phyloP scores from a whole-genome alignment of 371 early-diverging fungal genomes.

The Sporodiniella umbellata region DNA sequence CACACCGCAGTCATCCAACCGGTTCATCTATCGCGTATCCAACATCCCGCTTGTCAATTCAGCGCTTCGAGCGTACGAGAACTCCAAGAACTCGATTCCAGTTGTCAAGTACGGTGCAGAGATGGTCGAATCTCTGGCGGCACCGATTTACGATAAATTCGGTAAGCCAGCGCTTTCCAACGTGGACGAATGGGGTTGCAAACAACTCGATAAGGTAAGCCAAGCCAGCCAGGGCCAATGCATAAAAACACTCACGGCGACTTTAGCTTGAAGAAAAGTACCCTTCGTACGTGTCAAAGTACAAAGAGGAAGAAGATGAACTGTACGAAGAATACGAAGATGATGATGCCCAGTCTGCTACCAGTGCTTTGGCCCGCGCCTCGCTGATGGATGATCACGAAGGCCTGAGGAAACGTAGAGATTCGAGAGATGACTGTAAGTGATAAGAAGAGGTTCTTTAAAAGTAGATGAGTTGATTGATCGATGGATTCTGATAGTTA shows the following conservation, averaged over 20 bases:
- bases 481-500: too few species aligned
- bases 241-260: too few species aligned
- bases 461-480: too few species aligned
- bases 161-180: slow-evolving; percentile 23
- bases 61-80: slow-evolving; percentile 73
- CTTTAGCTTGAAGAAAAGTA: slow-evolving; percentile 25
- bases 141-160: slow-evolving; percentile 38
- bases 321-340: slow-evolving; percentile 30
- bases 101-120: slow-evolving; percentile 64
- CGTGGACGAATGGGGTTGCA: slow-evolving; percentile 37
- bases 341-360: slow-evolving; percentile 32
- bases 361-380: slow-evolving; percentile 38
- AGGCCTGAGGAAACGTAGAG: slow-evolving; percentile 29
- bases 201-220: slow-evolving; percentile 34
- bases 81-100: slow-evolving; percentile 65
- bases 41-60: slow-evolving; percentile 78
- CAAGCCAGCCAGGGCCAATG: too few species aligned
- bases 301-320: slow-evolving; percentile 25
- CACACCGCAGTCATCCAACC: too few species aligned
- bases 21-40: slow-evolving; percentile 72
- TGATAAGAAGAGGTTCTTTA: not conserved
- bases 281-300: slow-evolving; percentile 17
- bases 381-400: slow-evolving; percentile 29
- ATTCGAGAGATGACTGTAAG: slow-evolving; percentile 31
- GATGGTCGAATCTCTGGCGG: slow-evolving; percentile 67